Percentiles rank a stretch among this genome's conserved stretches.
phyloP scores from a whole-genome alignment of 202 grass and related monocot species.

The Eragrostis tef region DNA sequence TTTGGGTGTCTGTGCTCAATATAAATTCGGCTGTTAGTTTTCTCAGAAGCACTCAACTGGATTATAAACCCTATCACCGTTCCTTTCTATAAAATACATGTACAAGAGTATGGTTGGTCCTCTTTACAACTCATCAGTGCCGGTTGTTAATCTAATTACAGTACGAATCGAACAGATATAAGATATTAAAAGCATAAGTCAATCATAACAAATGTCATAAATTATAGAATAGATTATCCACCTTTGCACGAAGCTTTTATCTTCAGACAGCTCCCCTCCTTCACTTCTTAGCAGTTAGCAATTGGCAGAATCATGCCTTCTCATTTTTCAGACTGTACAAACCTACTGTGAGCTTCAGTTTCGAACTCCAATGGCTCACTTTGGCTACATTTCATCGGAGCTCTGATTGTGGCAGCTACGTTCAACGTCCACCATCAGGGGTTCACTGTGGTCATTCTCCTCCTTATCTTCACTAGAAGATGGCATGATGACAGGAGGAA shows the following conservation, averaged over 20 bases:
- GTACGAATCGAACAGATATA: slow-evolving; percentile 13
- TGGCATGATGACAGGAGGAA: slow-evolving; percentile 37
- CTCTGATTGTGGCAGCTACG: slow-evolving; percentile 16
- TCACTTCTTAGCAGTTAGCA: slow-evolving; percentile 43
- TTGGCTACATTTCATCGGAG: slow-evolving; percentile 47
- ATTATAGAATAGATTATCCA: slow-evolving; percentile 14
- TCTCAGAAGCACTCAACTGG: not conserved
- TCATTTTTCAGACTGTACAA: slow-evolving; percentile 2
- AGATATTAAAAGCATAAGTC: slow-evolving; percentile 33
- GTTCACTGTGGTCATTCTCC: slow-evolving; percentile 43
- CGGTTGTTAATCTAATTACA: slow-evolving; percentile 39
- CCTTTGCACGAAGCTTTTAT: slow-evolving; percentile 2
- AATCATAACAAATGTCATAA: slow-evolving; percentile 41
- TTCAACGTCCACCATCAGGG: not conserved
- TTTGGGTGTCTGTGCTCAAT: not conserved
- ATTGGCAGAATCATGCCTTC: slow-evolving; percentile 35
- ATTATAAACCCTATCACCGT: not conserved
- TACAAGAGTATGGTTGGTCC: slow-evolving; percentile 31
- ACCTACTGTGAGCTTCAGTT: slow-evolving; percentile 47
- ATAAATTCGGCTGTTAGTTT: not conserved
- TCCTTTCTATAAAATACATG: slow-evolving; percentile 24
- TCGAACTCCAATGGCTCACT: slow-evolving; percentile 42
- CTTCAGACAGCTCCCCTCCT: slow-evolving; percentile 35
- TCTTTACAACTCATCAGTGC: slow-evolving; percentile 42
- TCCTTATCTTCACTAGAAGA: slow-evolving; percentile 58